phyloP scores from a whole-genome alignment of 305 asterid species.

The Rubia peregrina region DNA sequence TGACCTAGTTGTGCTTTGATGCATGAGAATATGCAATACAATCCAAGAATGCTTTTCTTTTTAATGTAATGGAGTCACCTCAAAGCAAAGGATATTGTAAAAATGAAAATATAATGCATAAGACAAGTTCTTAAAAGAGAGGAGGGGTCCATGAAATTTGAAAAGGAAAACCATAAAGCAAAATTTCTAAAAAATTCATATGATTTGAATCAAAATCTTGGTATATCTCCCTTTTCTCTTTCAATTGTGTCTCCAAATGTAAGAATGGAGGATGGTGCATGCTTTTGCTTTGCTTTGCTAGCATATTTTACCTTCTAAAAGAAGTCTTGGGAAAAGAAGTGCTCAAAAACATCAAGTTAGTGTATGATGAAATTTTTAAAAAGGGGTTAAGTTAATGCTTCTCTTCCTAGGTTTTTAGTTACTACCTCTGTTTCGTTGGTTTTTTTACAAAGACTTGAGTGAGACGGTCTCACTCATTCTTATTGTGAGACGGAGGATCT shows the following conservation, averaged over 20 bases:
- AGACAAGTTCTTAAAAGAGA: conserved; percentile 38
- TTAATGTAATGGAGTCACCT: conserved; percentile 51
- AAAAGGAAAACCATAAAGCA: conserved; percentile 24
- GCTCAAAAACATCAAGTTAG: not conserved
- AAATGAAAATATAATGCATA: conserved; percentile 19
- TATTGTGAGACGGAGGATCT: no score
- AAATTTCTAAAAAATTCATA: conserved; percentile 16
- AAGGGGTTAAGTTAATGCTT: no score
- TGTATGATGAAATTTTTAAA: no score
- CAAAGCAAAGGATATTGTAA: conserved; percentile 28
- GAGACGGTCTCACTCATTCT: no score
- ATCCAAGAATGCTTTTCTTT: conserved; percentile 14
- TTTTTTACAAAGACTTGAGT: no score
- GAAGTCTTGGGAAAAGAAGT: conserved; percentile 10
- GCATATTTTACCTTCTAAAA: conserved; percentile 20
- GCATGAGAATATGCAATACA: conserved; percentile 10
- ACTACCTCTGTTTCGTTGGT: no score
- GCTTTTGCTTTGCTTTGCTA: conserved; percentile 21
- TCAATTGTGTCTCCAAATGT: no score
- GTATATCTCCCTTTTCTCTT: conserved; percentile 12
- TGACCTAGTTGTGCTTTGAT: conserved; percentile 11
- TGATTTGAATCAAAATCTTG: conserved; percentile 23
- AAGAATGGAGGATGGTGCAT: conserved; percentile 20
- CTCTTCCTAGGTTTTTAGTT: no score
- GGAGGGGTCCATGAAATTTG: conserved; percentile 21